A percentile compares a stretch with the other conserved stretches of the same genome.
These are phyloP conservation scores for Tolypocladium cylindrosporum DNA, from an alignment of 2,329 filamentous ascomycete species.

Conservation along the genomic window DNA sequence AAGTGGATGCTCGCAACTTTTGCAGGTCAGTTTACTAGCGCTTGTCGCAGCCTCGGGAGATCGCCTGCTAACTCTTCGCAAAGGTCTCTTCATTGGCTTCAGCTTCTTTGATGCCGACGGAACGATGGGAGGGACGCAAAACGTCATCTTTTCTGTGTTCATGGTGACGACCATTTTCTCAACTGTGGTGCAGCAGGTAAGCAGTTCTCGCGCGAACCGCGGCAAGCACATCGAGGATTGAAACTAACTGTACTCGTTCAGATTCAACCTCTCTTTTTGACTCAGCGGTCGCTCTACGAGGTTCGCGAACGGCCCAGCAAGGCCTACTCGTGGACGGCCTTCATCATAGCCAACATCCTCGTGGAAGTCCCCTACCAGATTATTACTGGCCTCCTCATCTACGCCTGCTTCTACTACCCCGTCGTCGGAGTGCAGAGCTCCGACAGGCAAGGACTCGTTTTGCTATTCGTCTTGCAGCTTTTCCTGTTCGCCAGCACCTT, in stretches of 20 bases:
- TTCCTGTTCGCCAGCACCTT: slow-evolving; percentile 65
- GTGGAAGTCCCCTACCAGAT: slow-evolving; percentile 66
- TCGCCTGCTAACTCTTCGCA: background rate
- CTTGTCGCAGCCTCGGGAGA: background rate
- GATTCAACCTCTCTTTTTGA: slow-evolving; percentile 68
- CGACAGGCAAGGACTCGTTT: slow-evolving; percentile 52
- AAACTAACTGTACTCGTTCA: slow-evolving; percentile 14
- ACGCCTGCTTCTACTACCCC: slow-evolving; percentile 58
- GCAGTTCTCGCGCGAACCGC: slow-evolving; percentile 5
- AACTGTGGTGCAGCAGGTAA: slow-evolving; percentile 51
- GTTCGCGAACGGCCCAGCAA: slow-evolving; percentile 67
- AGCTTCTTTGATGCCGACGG: slow-evolving; percentile 50
- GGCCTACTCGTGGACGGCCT: slow-evolving; percentile 65
- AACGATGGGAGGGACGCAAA: slow-evolving; percentile 60
- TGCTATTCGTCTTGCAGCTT: slow-evolving; percentile 55
- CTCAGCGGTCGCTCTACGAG: slow-evolving; percentile 65
- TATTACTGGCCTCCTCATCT: slow-evolving; percentile 53
- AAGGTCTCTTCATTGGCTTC: slow-evolving; percentile 62
- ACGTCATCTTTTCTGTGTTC: slow-evolving; percentile 66
- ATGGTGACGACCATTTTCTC: slow-evolving; percentile 68
- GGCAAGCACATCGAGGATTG: no score
- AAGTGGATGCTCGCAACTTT: slow-evolving; percentile 53
- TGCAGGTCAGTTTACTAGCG: slow-evolving; percentile 19
- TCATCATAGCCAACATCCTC: slow-evolving; percentile 60
- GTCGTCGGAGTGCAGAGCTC: slow-evolving; percentile 38